Percentiles rank a stretch among this genome's conserved stretches.
phyloP scores from a whole-genome alignment of 1,139 yeast species.

The Geotrichum reessii region DNA sequence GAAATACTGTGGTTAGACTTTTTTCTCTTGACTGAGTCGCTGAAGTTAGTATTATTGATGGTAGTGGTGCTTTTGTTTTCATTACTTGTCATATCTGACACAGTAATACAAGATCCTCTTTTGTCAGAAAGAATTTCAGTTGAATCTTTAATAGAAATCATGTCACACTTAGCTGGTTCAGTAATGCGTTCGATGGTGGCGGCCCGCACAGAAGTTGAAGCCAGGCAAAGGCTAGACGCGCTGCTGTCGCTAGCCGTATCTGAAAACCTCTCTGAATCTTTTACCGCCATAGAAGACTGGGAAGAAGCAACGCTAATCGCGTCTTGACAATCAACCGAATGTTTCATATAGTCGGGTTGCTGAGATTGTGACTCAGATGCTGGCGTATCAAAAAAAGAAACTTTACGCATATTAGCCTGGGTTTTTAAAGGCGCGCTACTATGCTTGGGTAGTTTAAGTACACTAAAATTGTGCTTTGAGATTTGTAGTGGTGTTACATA shows the following conservation, averaged over 20 bases:
- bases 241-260: not conserved
- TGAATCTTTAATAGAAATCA: not conserved
- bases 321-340: not conserved
- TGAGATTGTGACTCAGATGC: not conserved
- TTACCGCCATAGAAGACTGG: not conserved
- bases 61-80: not conserved
- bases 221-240: not conserved
- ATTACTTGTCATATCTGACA: not conserved
- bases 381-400: not conserved
- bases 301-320: not conserved
- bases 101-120: not conserved
- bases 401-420: not conserved
- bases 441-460: not conserved
- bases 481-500: not conserved
- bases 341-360: not conserved
- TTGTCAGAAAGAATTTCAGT: not conserved
- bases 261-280: constrained; percentile 6
- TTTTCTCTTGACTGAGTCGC: not conserved
- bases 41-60: not conserved
- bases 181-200: too few relatives aligned
- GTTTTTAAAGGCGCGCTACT: not conserved
- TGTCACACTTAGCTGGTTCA: not conserved
- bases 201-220: not conserved
- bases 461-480: not conserved
- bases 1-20: constrained; percentile 4